A percentile compares a stretch with the other conserved stretches of the same genome.
These are phyloP conservation scores for Cladosporium sphaerospermum DNA, from an alignment of 2,329 filamentous ascomycete genomes.

Conservation along the genomic window DNA sequence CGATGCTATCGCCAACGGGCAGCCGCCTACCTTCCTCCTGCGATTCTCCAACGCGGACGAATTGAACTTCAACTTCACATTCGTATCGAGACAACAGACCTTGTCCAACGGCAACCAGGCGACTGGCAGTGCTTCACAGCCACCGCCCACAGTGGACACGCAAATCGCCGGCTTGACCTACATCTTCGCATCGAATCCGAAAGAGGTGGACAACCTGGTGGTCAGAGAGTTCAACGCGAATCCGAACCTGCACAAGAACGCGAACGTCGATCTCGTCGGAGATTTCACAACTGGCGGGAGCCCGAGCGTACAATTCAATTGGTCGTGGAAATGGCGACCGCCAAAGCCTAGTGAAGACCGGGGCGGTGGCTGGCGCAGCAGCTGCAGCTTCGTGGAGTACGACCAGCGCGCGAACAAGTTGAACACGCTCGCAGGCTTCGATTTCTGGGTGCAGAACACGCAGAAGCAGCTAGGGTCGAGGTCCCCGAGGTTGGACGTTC, in stretches of 20 bases:
- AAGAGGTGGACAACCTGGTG: constrained; percentile 87
- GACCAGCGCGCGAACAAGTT: constrained; percentile 86
- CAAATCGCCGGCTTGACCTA: constrained; percentile 84
- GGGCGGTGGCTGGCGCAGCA: constrained; percentile 90
- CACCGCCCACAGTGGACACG: constrained; percentile 54
- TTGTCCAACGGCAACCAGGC: constrained; percentile 22
- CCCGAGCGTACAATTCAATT: constrained; percentile 80
- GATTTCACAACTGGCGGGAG: constrained; percentile 82
- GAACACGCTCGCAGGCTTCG: constrained; percentile 83
- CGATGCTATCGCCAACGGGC: constrained; percentile 44
- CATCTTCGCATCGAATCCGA: constrained; percentile 76
- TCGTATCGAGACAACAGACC: constrained; percentile 58
- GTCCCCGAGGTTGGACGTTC: constrained; percentile 66
- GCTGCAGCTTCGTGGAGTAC: constrained; percentile 96
- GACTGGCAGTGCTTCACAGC: constrained; percentile 15
- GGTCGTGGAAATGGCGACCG: constrained; percentile 95
- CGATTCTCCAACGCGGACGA: constrained; percentile 89
- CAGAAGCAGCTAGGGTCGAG: constrained; percentile 39
- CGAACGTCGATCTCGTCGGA: constrained; percentile 91
- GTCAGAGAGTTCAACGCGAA: constrained; percentile 95
- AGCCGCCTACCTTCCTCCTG: constrained; percentile 68
- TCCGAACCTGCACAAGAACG: constrained; percentile 93
- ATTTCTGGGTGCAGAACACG: constrained; percentile 79
- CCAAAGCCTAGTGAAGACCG: constrained; percentile 75
- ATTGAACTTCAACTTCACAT: constrained; percentile 86